Percentiles rank a stretch among this genome's conserved stretches.
Evolutionary conservation across 306 rosid species (phyloP).

Genomic region (Quillaja saponaria): DNA sequence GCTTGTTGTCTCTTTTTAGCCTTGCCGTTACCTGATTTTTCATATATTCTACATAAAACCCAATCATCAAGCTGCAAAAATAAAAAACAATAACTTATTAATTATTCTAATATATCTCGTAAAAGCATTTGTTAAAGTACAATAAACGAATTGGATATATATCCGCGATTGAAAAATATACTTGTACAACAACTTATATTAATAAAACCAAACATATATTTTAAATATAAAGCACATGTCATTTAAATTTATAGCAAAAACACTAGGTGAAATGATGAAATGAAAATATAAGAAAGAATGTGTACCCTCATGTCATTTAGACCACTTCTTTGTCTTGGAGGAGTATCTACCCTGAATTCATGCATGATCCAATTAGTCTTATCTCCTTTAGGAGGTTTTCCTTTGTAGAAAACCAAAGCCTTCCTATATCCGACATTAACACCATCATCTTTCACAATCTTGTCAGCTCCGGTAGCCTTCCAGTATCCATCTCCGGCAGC

Average conservation of each 20-base stretch:
- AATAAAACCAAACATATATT: background rate
- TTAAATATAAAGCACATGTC: background rate
- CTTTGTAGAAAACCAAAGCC: background rate
- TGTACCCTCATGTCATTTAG: background rate
- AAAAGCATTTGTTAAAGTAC: no score
- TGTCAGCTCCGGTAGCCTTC: constrained; percentile 1
- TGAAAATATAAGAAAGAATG: no score
- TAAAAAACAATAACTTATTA: no score
- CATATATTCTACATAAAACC: background rate
- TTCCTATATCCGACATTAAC: background rate
- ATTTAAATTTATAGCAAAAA: no score
- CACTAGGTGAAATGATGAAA: no score
- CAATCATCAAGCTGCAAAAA: background rate
- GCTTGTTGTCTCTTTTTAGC: no score
- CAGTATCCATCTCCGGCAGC: background rate
- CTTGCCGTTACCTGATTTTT: background rate
- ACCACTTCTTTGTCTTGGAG: background rate
- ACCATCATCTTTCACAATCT: background rate
- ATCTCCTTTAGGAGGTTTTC: background rate
- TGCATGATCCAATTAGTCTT: background rate
- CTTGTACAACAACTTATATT: background rate
- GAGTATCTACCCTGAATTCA: background rate
- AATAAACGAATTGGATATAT: background rate
- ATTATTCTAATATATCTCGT: no score
- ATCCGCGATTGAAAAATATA: background rate